Conservation (phyloP, 495 filamentous ascomycete genomes). For the Corynascus novoguineensis region DNA sequence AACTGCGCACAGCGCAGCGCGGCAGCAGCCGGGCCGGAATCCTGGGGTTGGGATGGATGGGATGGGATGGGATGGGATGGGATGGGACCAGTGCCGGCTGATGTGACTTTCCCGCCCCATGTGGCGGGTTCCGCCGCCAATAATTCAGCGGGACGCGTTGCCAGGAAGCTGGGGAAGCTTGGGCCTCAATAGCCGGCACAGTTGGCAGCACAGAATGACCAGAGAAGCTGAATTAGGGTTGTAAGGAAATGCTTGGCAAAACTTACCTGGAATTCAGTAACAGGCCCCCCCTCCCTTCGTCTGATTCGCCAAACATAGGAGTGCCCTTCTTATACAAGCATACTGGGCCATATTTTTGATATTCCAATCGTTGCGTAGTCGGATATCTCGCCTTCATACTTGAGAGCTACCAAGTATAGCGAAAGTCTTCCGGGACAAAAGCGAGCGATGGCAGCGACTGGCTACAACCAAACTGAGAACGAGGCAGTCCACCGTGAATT, state of each 20-base stretch:
- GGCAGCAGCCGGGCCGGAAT: constrained; percentile 1
- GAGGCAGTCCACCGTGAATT: no score
- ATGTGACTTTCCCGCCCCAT: neutral
- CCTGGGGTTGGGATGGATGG: neutral
- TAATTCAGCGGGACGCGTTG: neutral
- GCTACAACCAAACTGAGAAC: no score
- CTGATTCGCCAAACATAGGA: neutral
- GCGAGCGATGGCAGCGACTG: no score
- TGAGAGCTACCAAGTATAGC: no score
- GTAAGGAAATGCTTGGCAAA: constrained; percentile 4
- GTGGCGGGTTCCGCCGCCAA: neutral
- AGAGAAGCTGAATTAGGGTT: constrained; percentile 10
- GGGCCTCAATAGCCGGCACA: neutral
- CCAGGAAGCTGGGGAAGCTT: neutral
- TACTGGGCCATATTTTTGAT: no score
- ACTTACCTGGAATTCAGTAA: neutral
- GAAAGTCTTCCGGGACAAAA: no score
- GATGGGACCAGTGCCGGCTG: neutral
- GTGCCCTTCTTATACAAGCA: no score
- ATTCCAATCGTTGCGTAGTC: no score
- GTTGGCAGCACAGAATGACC: neutral
- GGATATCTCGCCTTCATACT: no score
- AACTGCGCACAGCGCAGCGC: neutral
- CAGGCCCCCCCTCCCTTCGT: neutral
- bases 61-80: no score